Percentiles rank a stretch among this genome's conserved stretches.
Evolutionary conservation across 2,329 filamentous ascomycete genomes (phyloP).

Genomic region (Ophiostoma pallidulum): DNA sequence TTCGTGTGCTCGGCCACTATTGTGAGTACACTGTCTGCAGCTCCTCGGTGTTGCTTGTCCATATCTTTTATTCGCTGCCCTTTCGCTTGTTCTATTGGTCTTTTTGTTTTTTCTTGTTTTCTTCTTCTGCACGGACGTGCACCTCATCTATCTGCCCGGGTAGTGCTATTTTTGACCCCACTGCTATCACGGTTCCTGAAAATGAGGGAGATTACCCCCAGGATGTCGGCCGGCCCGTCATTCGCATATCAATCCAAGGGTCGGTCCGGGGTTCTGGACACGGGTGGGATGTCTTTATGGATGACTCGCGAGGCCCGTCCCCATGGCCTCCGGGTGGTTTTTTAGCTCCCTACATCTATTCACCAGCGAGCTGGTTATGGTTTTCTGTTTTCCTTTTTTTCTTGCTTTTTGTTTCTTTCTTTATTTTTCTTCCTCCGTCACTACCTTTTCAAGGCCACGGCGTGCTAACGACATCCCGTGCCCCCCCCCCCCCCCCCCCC

Average conservation of each 20-base stretch:
- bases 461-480: slow-evolving; percentile 22
- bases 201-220: slow-evolving; percentile 71
- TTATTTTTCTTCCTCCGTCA: neutral
- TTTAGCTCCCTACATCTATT: slow-evolving; percentile 56
- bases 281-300: slow-evolving; percentile 65
- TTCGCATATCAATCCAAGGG: slow-evolving; percentile 53
- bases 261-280: slow-evolving; percentile 56
- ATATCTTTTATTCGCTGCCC: slow-evolving; percentile 5
- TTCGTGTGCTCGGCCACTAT: slow-evolving; percentile 64
- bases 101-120: neutral
- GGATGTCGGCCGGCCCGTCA: slow-evolving; percentile 51
- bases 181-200: slow-evolving; percentile 79
- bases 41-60: slow-evolving; percentile 15
- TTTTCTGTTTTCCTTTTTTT: neutral
- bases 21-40: slow-evolving; percentile 47
- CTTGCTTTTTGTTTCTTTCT: neutral
- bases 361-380: neutral
- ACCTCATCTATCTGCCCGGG: slow-evolving; percentile 69
- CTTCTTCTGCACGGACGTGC: slow-evolving; percentile 22
- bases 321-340: slow-evolving; percentile 50
- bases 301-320: slow-evolving; percentile 52
- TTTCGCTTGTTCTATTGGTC: slow-evolving; percentile 18
- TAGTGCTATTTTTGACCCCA: slow-evolving; percentile 47
- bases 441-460: no score
- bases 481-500: no score